Evolutionary conservation across 345 rosid genomes (phyloP).

Genomic region (Dipteronia dyeriana): DNA sequence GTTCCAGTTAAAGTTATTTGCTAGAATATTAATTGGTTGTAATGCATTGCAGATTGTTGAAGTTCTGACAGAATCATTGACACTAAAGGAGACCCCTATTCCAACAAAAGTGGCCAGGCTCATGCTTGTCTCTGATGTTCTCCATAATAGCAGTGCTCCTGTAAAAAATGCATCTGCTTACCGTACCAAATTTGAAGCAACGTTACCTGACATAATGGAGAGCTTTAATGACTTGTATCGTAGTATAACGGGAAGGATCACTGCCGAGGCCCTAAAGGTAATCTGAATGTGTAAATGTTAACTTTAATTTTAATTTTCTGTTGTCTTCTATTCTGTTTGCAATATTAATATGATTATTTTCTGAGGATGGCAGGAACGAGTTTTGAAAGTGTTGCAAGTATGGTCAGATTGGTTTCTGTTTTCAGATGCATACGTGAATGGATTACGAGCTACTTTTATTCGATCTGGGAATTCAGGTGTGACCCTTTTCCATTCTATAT

Average conservation of each 20-base stretch:
- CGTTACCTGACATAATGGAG: slow-evolving; percentile 93
- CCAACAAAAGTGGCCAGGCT: slow-evolving; percentile 97
- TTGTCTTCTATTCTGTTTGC: slow-evolving; percentile 5
- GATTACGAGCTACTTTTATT: slow-evolving; percentile 92
- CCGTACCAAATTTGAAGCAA: slow-evolving; percentile 94
- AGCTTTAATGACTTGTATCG: slow-evolving; percentile 97
- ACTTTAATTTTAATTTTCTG: background rate
- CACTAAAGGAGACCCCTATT: slow-evolving; percentile 91
- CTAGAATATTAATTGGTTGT: slow-evolving; percentile 3
- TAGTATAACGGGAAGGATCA: slow-evolving; percentile 93
- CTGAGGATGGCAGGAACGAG: slow-evolving; percentile 70
- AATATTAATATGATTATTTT: slow-evolving; percentile 13
- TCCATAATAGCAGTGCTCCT: slow-evolving; percentile 97
- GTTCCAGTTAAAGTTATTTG: background rate
- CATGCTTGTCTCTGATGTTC: slow-evolving; percentile 83
- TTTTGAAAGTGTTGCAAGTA: slow-evolving; percentile 94
- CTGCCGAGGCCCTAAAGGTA: slow-evolving; percentile 98
- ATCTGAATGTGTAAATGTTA: slow-evolving; percentile 16
- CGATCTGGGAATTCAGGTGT: slow-evolving; percentile 90
- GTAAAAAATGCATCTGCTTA: slow-evolving; percentile 99
- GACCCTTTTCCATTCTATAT: slow-evolving; percentile 74
- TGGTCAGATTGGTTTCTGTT: slow-evolving; percentile 99
- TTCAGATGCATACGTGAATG: slow-evolving; percentile 96
- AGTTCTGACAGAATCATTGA: slow-evolving; percentile 95
- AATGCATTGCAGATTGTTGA: slow-evolving; percentile 73